These are phyloP conservation scores for Heterobasidion parviporum DNA, from an alignment of 1,284 basidiomycete species.

Conservation along the genomic window DNA sequence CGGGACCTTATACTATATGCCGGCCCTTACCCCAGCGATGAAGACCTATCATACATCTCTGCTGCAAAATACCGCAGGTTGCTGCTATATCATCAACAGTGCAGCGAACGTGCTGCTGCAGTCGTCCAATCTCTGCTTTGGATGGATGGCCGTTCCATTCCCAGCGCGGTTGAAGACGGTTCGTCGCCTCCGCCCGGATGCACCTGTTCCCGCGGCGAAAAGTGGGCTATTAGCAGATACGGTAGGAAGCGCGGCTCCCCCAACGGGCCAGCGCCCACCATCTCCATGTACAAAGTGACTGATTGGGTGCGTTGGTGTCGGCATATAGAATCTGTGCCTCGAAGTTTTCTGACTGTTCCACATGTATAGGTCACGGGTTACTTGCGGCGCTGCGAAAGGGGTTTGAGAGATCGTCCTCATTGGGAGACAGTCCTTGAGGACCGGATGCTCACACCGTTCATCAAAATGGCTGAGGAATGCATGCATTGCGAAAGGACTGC, in stretches of 20 bases:
- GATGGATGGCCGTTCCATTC: not conserved
- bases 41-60: not conserved
- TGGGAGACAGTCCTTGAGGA: not conserved
- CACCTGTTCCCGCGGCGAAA: not conserved
- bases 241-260: not conserved
- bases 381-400: not conserved
- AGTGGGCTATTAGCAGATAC: not conserved
- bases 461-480: not conserved
- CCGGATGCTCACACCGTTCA: not conserved
- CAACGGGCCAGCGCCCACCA: not conserved
- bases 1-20: not conserved
- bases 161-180: not conserved
- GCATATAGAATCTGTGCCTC: no score
- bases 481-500: not conserved
- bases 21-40: not conserved
- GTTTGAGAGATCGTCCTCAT: not conserved
- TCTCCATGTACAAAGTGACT: not conserved
- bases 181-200: not conserved
- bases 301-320: not conserved
- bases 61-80: slow-evolving; percentile 1
- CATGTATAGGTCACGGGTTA: not conserved
- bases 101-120: not conserved
- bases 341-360: no score
- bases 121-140: not conserved
- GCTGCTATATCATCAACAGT: not conserved